Base-by-base conservation (phyloP, 306 rosid species). In the Pueraria montana region DNA sequence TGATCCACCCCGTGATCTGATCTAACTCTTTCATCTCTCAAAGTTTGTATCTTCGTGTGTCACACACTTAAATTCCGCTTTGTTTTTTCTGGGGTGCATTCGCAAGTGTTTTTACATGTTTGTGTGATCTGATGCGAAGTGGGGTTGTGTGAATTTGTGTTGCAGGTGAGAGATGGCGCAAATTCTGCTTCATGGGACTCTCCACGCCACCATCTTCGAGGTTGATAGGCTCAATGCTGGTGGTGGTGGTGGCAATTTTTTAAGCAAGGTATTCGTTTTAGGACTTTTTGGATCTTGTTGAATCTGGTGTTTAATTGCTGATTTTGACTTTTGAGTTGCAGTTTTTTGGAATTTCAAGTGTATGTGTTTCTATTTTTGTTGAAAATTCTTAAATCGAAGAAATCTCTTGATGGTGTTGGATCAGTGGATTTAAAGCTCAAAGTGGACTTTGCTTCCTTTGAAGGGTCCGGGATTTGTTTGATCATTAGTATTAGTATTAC, bases 181-280 rank as follows among this genome's bases (percentile, higher is more conserved):
- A 64, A 84, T 66, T 78, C 86, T 88, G 88, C 94, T 96, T 53
- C 99, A 96, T 63, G 99, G 99, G 0, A 93, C 91, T 78, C 98
- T 96, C 68, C 99, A 96, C 50, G 99, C 76, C 34, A 92, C 99
- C 64, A 82, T 96, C 88, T 92, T 63, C 36, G 99, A 93, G 92
- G 92, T 96, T 5, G 98, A 96, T 72, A 84, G 20, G 74, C 84
- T 96, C 76, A 73, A 80, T 2, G 36, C 50, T 6, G 87, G 86
- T 2, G 89, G 88, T 8, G 88, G 87, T 6, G 88, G 88, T 5
- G 89, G 90, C 72, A 89, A 90, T 75, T 45, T 95, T 84, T 84
- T 95, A 62, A 84, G 79, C 87, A 89, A 74, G 95, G 99, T 95
- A 77, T 42, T 16, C 6, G 36, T 50, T 71, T 78, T n/a, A 4